Evolutionary conservation across 306 rosid species (phyloP).

Genomic region (Fagus sylvatica): DNA sequence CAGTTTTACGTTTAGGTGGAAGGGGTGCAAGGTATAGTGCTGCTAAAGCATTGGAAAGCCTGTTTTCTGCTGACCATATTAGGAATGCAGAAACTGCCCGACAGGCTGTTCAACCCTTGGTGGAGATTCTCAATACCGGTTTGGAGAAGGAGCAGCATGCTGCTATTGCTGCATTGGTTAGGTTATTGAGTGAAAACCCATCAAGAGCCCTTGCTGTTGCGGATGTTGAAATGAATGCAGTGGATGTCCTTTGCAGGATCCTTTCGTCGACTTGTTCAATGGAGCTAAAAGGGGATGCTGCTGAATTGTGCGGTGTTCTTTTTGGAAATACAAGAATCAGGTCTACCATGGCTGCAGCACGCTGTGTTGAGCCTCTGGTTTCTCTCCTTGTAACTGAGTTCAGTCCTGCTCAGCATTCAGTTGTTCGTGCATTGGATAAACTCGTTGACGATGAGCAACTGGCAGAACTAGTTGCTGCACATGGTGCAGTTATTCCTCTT

Average conservation of each 20-base stretch:
- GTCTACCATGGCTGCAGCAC: constrained; percentile 89
- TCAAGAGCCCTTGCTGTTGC: constrained; percentile 96
- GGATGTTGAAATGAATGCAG: constrained; percentile 99
- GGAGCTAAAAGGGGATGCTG: constrained; percentile 97
- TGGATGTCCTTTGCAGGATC: constrained; percentile 96
- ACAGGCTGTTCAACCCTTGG: constrained; percentile 96
- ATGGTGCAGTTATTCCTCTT: constrained; percentile 92
- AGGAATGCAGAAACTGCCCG: constrained; percentile 93
- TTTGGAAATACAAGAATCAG: constrained; percentile 97
- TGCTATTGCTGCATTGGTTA: constrained; percentile 91
- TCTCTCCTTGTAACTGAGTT: constrained; percentile 85
- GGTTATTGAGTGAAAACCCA: constrained; percentile 93
- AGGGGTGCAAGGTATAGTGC: constrained; percentile 95
- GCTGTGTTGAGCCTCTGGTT: constrained; percentile 95
- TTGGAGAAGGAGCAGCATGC: constrained; percentile 98
- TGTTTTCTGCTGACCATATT: constrained; percentile 94
- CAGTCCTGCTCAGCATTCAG: constrained; percentile 87
- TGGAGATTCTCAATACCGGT: constrained; percentile 97
- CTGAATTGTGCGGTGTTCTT: constrained; percentile 90
- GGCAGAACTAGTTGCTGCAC: constrained; percentile 93
- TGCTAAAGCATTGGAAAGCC: constrained; percentile 95
- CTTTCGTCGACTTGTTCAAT: constrained; percentile 85
- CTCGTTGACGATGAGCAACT: constrained; percentile 97
- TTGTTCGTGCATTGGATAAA: constrained; percentile 93
- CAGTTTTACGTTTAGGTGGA: constrained; percentile 96